Conservation (phyloP, 2,329 filamentous ascomycete species). For the Cryphonectria naterciae region DNA sequence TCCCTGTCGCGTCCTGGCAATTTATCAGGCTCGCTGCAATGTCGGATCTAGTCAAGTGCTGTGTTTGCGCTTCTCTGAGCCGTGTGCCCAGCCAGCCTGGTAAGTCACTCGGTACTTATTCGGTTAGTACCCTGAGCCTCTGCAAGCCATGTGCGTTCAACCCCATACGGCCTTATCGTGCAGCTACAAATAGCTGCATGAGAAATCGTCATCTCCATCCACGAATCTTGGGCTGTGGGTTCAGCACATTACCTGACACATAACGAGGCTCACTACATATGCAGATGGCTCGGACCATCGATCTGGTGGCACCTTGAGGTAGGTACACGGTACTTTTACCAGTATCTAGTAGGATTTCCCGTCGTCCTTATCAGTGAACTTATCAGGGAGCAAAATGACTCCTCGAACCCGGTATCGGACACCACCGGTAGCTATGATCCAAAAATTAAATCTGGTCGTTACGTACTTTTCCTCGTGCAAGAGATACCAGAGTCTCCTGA, state of each 20-base stretch:
- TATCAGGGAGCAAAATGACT: constrained; percentile 19
- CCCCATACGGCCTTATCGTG: background rate
- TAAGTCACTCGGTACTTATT: background rate
- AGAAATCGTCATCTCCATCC: background rate
- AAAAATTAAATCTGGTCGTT: constrained; percentile 27
- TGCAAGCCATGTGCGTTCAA: background rate
- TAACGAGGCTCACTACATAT: constrained; percentile 2
- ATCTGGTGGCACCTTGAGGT: constrained; percentile 14
- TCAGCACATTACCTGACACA: background rate
- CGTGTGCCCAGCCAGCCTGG: background rate
- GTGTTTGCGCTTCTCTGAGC: background rate
- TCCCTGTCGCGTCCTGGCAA: background rate
- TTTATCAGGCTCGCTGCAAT: background rate
- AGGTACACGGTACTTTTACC: background rate
- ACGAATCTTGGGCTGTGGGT: background rate
- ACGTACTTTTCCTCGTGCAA: constrained; percentile 20
- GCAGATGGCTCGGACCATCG: background rate
- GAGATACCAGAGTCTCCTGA: constrained; percentile 7
- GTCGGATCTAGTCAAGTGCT: background rate
- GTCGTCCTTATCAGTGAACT: constrained; percentile 10
- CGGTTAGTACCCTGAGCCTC: background rate
- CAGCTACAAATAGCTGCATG: background rate
- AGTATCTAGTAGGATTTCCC: background rate
- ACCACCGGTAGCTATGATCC: constrained; percentile 14
- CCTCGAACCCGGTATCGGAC: constrained; percentile 27